Evolutionary conservation across 345 rosid genomes (phyloP), one percentile per base, ranked within the genome.

Genomic region (Eucalyptus sp.): DNA sequence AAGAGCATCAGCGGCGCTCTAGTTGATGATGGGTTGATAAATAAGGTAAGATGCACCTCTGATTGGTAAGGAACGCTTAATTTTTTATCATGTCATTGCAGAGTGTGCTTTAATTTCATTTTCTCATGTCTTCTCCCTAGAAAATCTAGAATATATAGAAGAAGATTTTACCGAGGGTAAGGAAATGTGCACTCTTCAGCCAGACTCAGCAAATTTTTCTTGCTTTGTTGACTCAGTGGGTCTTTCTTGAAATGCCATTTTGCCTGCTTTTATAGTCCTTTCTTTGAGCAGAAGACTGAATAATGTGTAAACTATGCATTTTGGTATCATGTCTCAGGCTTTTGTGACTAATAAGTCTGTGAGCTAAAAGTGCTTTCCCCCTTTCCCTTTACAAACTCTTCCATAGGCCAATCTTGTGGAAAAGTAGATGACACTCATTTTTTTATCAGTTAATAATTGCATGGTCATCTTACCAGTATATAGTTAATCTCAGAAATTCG

Each of bases 1-100:
- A 97, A 97, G 95, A 98, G 97, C 95, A 96, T 98, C 93, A 97
- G 99, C 93, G 93, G 99, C 91, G 97, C 99, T 29, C 96, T 97
- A 88, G 91, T 97, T 91, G 99, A 98, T 87, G 99, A 98, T 94
- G 99, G 99, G 91, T 89, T 97, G 91, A 97, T 98, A 88, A 96
- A 93, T 94, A 96, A 98, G 99, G 99, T 97, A 93, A 60, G 66
- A 41, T 9, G 27, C 48, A 76, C 25, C 31, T 90, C 87, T 56
- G 22, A 64, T 66, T 33, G 14, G 50, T 9, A 46, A 44, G 51
- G 52, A 49, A 71, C 44, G 7, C 14, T 10, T 80, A n/a, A 22
- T 44, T 68, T 10, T 31, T 87, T 51, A 33, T 62, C 3, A 44
- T 33, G 44, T 76, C 48, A 76, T 76, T 76, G 48, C 48, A 20